Percentiles rank a stretch among this genome's conserved stretches.
Conservation (phyloP, 2,329 filamentous ascomycete genomes). For the Curvularia lunata region DNA sequence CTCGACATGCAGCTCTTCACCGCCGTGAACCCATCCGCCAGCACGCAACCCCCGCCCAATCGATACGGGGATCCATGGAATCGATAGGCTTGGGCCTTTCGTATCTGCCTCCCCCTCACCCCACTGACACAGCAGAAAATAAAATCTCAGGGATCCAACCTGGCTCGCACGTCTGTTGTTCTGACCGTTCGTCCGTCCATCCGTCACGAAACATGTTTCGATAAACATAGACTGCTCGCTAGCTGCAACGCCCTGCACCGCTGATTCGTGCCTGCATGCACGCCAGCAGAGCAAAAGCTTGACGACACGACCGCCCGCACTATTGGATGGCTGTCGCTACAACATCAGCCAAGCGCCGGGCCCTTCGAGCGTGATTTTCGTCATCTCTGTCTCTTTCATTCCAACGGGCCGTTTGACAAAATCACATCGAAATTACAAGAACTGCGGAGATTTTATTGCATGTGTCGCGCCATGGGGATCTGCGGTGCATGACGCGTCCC, state of each 20-base stretch:
- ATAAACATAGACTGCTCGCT: slow-evolving; percentile 5
- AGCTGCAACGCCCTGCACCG: neutral
- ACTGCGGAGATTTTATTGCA: slow-evolving; percentile 1
- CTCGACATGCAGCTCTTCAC: slow-evolving; percentile 2
- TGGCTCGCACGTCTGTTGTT: neutral
- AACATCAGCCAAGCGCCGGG: slow-evolving; percentile 6
- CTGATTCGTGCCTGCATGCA: neutral
- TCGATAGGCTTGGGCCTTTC: neutral
- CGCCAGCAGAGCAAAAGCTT: neutral
- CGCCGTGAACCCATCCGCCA: slow-evolving; percentile 10
- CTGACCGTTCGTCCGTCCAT: neutral
- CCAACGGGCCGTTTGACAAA: slow-evolving; percentile 2
- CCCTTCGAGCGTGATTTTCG: neutral
- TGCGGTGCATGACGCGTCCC: slow-evolving; percentile 9
- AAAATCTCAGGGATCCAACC: neutral
- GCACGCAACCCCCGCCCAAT: neutral
- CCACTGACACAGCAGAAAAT: neutral
- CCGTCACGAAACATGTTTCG: slow-evolving; percentile 14
- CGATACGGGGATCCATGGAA: neutral
- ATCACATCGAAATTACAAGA: slow-evolving; percentile 1
- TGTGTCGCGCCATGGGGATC: neutral
- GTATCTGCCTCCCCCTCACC: neutral
- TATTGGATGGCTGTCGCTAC: slow-evolving; percentile 1
- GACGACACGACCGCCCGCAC: slow-evolving; percentile 1
- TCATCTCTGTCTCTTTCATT: neutral